A percentile compares a stretch with the other conserved stretches of the same genome.
Conservation (phyloP, 306 rosid species). For the Styphnolobium japonicum region DNA sequence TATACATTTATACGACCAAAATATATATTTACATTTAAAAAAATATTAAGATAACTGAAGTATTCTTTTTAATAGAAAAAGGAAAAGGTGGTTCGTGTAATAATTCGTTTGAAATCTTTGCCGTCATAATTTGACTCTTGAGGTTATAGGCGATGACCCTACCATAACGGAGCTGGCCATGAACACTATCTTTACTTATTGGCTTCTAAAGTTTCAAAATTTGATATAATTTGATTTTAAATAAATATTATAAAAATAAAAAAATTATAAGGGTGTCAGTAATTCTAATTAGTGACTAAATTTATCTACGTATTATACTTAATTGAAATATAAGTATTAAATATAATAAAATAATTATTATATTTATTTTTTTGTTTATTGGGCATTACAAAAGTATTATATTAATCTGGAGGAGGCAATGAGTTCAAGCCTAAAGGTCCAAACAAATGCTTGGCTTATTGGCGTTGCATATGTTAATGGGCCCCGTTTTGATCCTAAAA, state of each 20-base stretch:
- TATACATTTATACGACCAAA: too few relatives aligned
- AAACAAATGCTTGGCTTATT: not conserved
- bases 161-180: not conserved
- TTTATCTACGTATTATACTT: too few relatives aligned
- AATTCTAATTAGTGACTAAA: too few relatives aligned
- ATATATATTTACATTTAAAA: too few relatives aligned
- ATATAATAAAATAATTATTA: too few relatives aligned
- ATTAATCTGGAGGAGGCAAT: not conserved
- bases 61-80: not conserved
- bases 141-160: not conserved
- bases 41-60: not conserved
- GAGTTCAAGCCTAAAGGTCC: not conserved
- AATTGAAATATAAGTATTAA: too few relatives aligned
- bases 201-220: not conserved
- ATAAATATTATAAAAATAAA: not conserved
- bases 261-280: too few relatives aligned
- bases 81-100: not conserved
- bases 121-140: not conserved
- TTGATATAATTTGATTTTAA: not conserved
- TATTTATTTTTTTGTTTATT: too few relatives aligned
- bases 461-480: constrained; percentile 22
- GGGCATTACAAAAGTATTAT: too few relatives aligned
- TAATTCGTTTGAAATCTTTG: constrained; percentile 7
- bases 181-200: not conserved
- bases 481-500: constrained; percentile 48